Evolutionary conservation across 2,329 filamentous ascomycete genomes (phyloP).

Genomic region (Apiospora malaysiana): DNA sequence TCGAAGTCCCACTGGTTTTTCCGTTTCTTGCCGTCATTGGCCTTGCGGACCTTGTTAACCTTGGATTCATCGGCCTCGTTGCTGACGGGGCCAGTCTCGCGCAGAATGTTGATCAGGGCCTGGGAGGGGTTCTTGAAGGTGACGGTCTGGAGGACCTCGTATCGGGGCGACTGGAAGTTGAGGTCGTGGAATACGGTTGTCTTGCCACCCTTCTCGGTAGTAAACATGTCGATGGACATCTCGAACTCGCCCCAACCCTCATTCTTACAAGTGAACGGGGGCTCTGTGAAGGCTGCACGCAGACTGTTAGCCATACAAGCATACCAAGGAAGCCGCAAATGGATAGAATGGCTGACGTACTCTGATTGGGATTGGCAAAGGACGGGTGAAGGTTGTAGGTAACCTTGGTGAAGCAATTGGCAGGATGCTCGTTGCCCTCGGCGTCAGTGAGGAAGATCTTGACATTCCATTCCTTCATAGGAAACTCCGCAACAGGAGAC

Average conservation of each 20-base stretch:
- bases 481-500: constrained; percentile 83
- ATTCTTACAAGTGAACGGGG: constrained; percentile 89
- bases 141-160: constrained; percentile 82
- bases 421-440: constrained; percentile 81
- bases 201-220: constrained; percentile 84
- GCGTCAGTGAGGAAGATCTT: constrained; percentile 85
- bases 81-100: constrained; percentile 85
- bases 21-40: constrained; percentile 75
- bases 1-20: constrained; percentile 83
- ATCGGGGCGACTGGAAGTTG: constrained; percentile 82
- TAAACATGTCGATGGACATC: constrained; percentile 83
- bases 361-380: constrained; percentile 85
- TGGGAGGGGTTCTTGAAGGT: constrained; percentile 93
- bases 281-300: constrained; percentile 73
- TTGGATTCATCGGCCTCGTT: constrained; percentile 68
- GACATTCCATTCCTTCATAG: constrained; percentile 92
- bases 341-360: constrained; percentile 56
- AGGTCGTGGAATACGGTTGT: constrained; percentile 84
- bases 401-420: constrained; percentile 88
- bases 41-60: constrained; percentile 65
- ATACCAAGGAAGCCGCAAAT: constrained; percentile 10
- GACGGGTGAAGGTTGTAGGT: constrained; percentile 93
- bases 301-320: neutral
- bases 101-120: constrained; percentile 77
- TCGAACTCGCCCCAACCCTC: constrained; percentile 99